Percentiles rank a stretch among this genome's conserved stretches.
phyloP scores from a whole-genome alignment of 2,329 filamentous ascomycete species.

The Eutypa lata region DNA sequence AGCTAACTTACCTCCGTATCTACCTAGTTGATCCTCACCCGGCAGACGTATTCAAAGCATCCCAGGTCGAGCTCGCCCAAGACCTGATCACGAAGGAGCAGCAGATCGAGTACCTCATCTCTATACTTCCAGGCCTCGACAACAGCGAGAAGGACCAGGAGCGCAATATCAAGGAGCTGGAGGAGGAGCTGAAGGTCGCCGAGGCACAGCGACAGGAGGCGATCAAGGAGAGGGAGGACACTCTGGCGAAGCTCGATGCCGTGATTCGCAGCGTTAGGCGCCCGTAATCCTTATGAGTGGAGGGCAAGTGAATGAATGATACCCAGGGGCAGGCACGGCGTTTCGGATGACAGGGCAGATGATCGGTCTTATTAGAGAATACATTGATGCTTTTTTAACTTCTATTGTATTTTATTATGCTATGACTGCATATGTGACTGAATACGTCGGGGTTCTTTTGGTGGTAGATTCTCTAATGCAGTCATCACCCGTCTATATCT shows the following conservation, averaged over 20 bases:
- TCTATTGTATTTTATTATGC: too few species aligned
- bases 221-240: conserved; percentile 60
- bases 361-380: too few species aligned
- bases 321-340: too few species aligned
- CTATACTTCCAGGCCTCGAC: conserved; percentile 71
- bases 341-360: too few species aligned
- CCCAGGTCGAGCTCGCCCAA: conserved; percentile 69
- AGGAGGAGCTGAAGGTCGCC: conserved; percentile 61
- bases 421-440: too few species aligned
- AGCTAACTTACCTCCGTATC: conserved; percentile 6
- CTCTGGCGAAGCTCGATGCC: conserved; percentile 56
- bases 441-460: too few species aligned
- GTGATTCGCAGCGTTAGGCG: conserved; percentile 60
- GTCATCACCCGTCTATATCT: background rate
- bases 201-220: conserved; percentile 62
- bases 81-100: conserved; percentile 79
- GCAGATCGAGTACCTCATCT: conserved; percentile 77
- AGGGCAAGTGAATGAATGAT: conserved; percentile 7
- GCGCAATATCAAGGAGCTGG: conserved; percentile 60
- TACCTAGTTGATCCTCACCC: conserved; percentile 57
- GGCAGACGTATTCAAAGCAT: conserved; percentile 61
- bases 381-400: too few species aligned
- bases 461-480: too few species aligned
- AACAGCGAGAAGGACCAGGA: conserved; percentile 77
- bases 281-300: conserved; percentile 38